Conservation (phyloP, 2,329 filamentous ascomycete genomes). For the Epichloe elymi region DNA sequence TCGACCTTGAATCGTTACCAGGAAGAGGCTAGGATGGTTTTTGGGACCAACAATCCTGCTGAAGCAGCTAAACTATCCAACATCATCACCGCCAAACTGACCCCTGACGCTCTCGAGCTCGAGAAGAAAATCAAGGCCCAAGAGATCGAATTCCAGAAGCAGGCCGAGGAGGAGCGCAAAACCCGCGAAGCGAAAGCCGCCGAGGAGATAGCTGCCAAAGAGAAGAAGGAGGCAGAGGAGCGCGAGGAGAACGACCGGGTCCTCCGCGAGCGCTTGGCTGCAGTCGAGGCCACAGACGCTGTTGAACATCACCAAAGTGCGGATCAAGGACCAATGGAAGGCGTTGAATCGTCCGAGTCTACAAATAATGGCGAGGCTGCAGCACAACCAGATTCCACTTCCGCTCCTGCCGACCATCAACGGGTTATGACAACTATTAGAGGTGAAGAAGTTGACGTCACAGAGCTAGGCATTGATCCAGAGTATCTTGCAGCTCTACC, state of each 20-base stretch:
- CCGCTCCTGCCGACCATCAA: slow-evolving; percentile 12
- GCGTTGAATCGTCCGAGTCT: slow-evolving; percentile 45
- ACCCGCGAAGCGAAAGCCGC: slow-evolving; percentile 60
- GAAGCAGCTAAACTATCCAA: slow-evolving; percentile 60
- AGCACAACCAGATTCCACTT: slow-evolving; percentile 11
- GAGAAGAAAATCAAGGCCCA: slow-evolving; percentile 57
- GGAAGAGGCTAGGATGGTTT: slow-evolving; percentile 81
- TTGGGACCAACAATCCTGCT: slow-evolving; percentile 45
- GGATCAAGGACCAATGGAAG: slow-evolving; percentile 54
- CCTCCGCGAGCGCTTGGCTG: slow-evolving; percentile 29
- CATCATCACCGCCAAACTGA: slow-evolving; percentile 57
- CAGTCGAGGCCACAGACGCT: slow-evolving; percentile 40
- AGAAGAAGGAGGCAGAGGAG: slow-evolving; percentile 60
- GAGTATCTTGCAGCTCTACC: slow-evolving; percentile 96
- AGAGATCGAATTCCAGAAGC: slow-evolving; percentile 36
- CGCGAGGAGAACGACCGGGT: slow-evolving; percentile 35
- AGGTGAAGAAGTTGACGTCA: slow-evolving; percentile 83
- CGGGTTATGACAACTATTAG: slow-evolving; percentile 74
- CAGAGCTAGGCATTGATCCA: slow-evolving; percentile 82
- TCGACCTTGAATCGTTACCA: slow-evolving; percentile 70
- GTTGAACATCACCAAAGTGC: slow-evolving; percentile 3
- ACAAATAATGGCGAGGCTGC: slow-evolving; percentile 18
- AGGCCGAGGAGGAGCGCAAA: slow-evolving; percentile 46
- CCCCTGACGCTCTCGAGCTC: slow-evolving; percentile 72
- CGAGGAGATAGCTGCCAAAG: slow-evolving; percentile 50